Evolutionary conservation across 805 yeast genomes (phyloP).

Genomic region (Teunomyces atbi): DNA sequence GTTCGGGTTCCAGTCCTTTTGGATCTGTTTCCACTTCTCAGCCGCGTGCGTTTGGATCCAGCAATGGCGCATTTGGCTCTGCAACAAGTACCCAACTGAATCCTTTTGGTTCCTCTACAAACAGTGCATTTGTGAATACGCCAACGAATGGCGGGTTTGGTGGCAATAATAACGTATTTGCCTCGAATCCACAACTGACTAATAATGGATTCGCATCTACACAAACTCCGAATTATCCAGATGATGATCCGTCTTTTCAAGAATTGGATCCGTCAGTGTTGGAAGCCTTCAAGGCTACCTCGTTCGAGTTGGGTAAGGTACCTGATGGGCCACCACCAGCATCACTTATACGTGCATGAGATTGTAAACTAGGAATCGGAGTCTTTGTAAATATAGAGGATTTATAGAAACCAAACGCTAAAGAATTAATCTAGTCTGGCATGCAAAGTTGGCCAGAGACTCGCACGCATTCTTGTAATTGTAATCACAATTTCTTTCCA

Average conservation of each 20-base stretch:
- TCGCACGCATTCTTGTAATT: background rate
- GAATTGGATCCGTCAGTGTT: constrained; percentile 45
- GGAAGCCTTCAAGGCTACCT: constrained; percentile 45
- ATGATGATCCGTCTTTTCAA: constrained; percentile 13
- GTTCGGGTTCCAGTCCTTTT: background rate
- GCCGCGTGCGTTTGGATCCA: background rate
- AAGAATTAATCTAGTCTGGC: too few species aligned
- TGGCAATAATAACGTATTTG: constrained; percentile 2
- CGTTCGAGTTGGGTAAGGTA: constrained; percentile 58
- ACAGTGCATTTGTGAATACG: constrained; percentile 14
- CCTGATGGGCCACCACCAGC: constrained; percentile 76
- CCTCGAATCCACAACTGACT: background rate
- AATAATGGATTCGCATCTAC: constrained; percentile 11
- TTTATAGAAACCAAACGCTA: background rate
- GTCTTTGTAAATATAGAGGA: background rate
- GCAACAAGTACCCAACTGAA: background rate
- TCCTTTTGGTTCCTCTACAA: constrained; percentile 14
- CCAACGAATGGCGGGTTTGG: background rate
- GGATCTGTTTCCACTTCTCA: background rate
- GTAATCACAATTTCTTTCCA: background rate
- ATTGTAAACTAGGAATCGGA: background rate
- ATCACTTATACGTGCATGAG: constrained; percentile 23
- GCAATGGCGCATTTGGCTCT: constrained; percentile 4
- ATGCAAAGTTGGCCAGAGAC: too few species aligned
- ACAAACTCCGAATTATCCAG: background rate